Evolutionary conservation across 2,329 filamentous ascomycete genomes (phyloP).

Genomic region (Fusarium sp.): DNA sequence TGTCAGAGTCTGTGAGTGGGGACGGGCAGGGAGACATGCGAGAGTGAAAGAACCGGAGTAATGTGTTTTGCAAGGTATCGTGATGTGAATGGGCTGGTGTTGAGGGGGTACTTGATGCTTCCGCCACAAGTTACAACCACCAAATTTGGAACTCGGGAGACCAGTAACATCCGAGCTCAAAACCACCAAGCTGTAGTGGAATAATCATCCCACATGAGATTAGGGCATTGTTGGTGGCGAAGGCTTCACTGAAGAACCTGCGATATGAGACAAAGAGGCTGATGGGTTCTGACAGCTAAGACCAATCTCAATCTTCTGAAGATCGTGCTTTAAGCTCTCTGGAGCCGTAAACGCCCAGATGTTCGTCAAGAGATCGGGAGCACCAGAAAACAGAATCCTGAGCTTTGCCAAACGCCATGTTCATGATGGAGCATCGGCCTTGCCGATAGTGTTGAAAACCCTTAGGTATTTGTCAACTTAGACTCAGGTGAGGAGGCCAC

Average conservation of each 20-base stretch:
- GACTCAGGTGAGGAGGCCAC: background rate
- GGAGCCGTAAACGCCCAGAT: background rate
- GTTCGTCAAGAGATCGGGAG: background rate
- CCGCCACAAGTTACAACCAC: background rate
- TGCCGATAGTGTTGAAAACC: constrained; percentile 17
- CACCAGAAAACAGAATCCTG: background rate
- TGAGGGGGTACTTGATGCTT: background rate
- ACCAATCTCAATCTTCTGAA: constrained; percentile 16
- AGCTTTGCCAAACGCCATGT: constrained; percentile 6
- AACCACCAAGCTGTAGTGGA: background rate
- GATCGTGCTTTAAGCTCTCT: constrained; percentile 7
- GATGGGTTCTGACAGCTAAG: background rate
- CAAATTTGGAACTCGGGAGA: background rate
- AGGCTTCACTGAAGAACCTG: constrained; percentile 4
- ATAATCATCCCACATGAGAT: background rate
- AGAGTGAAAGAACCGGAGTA: too few relatives aligned
- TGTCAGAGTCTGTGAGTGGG: background rate
- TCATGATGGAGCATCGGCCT: constrained; percentile 11
- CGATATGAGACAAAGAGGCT: background rate
- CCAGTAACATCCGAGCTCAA: background rate
- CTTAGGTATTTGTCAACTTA: constrained; percentile 9
- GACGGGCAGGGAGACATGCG: too few relatives aligned
- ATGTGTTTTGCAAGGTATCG: background rate
- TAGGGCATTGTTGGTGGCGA: background rate
- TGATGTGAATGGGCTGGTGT: background rate